Percentiles rank a stretch among this genome's conserved stretches.
These are phyloP conservation scores for Cupressus sempervirens DNA, from an alignment of 75 land plant species.

Conservation along the genomic window DNA sequence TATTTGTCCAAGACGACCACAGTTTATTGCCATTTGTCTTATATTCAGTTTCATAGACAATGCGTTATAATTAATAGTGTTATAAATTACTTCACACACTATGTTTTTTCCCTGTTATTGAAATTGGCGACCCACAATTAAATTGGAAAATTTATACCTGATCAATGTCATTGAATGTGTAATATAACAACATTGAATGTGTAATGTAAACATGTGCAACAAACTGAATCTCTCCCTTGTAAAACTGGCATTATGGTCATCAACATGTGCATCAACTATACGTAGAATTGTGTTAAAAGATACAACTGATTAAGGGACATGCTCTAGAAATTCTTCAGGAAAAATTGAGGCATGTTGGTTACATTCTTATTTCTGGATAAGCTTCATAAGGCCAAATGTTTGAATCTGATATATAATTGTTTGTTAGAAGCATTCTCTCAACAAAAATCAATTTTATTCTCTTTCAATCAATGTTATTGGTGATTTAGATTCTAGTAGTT, in stretches of 20 bases:
- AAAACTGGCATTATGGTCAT: not conserved
- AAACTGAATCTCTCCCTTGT: not conserved
- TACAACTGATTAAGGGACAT: not conserved
- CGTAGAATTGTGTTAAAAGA: not conserved
- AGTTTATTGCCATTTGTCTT: not conserved
- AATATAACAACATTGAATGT: not conserved
- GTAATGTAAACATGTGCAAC: not conserved
- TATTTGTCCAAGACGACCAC: not conserved
- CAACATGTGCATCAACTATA: too few relatives aligned
- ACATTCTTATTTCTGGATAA: not conserved
- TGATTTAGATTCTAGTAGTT: not conserved
- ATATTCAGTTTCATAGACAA: not conserved
- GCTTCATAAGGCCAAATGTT: not conserved
- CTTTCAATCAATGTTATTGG: not conserved
- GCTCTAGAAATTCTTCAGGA: not conserved
- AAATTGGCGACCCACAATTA: not conserved
- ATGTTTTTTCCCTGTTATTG: not conserved
- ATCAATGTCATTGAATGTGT: not conserved
- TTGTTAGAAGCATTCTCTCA: not conserved
- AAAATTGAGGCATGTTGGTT: not conserved
- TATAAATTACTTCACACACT: not conserved
- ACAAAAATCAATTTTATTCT: too few relatives aligned
- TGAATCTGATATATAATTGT: not conserved
- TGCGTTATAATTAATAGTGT: not conserved
- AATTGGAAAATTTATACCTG: not conserved